These are phyloP conservation scores for Pseudopediastrum boryanum DNA, from an alignment of 139 green algal genomes.

Conservation along the genomic window DNA sequence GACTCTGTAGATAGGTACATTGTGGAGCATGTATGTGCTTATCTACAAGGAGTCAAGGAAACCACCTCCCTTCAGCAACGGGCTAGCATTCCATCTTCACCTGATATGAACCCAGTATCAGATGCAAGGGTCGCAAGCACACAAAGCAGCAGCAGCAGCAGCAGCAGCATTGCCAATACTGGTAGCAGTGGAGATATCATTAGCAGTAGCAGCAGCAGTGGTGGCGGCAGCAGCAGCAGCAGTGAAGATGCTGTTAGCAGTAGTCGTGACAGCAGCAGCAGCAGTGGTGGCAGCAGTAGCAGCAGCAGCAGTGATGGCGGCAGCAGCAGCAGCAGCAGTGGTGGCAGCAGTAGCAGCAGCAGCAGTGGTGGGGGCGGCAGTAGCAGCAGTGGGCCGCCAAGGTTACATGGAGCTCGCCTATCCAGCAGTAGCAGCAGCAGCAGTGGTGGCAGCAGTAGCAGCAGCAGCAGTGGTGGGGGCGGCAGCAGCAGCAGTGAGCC, in stretches of 20 bases:
- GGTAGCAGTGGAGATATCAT: not conserved
- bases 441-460: no score
- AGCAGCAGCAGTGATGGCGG: not conserved
- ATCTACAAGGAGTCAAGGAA: constrained; percentile 15
- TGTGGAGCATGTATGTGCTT: constrained; percentile 33
- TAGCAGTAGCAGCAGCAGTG: not conserved
- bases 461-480: no score
- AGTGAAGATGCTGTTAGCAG: no score
- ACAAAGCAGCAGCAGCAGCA: constrained; percentile 4
- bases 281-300: constrained; percentile 25
- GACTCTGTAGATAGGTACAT: constrained; percentile 44
- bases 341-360: constrained; percentile 1
- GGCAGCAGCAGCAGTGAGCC: no score
- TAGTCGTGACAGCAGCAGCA: no score
- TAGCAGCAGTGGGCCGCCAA: no score
- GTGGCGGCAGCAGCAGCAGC: no score
- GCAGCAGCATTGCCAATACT: not conserved
- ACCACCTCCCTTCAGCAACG: constrained; percentile 15
- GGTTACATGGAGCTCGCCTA: no score
- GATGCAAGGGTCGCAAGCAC: constrained; percentile 9
- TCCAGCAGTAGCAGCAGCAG: no score
- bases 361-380: no score
- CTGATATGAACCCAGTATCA: not conserved
- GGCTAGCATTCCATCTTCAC: not conserved
- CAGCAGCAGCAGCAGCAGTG: not conserved